Evolutionary conservation across 805 yeast genomes (phyloP), one percentile per base, ranked within the genome.

Genomic region (Debaryomyces tyrocola): DNA sequence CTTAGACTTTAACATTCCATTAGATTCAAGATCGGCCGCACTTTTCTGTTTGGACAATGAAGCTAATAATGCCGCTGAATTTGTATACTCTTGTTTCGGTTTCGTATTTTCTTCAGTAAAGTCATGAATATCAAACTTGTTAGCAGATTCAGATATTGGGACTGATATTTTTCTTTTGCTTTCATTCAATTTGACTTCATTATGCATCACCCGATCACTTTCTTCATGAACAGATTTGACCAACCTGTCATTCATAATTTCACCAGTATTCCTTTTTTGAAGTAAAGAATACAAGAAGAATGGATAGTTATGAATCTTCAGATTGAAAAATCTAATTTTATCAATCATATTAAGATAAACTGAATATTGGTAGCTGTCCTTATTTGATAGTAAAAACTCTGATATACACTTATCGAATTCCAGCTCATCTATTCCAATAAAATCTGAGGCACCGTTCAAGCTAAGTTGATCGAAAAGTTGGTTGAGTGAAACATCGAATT

Each of bases 301-400:
- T n/a, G 63, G 63, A 49, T 54, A 62, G 24, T 52, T 48, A 15
- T 53, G 54, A 37, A 62, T 53, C 27, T 55, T 47, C 2, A 41
- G 11, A 40, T 59, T 60, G 37, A 52, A 57, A 4, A 24, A 31
- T 29, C 47, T 46, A 43, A 61, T 46, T 14, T 48, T 45, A 2
- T 49, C 46, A 15, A 60, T 35, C 24, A 56, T 39, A 36, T 44
- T 33, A 14, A 41, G 29, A 14, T 41, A 43, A 4, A 43, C 44
- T 17, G 56, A 53, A 41, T 50, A 54, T 3, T 56, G 46, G 18
- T 49, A 49, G n/a, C 49, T 40, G 8, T 21, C 9, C 15, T 35
- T 39, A 24, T 45, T 44, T 6, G 9, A 10, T 18, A n/a, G 8
- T 20, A 39, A 31, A 45, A 51, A 15, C 33, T 27, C 6, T 49